Conservation (phyloP, 108 stramenopile genomes). For the Nitzschia sp. region DNA sequence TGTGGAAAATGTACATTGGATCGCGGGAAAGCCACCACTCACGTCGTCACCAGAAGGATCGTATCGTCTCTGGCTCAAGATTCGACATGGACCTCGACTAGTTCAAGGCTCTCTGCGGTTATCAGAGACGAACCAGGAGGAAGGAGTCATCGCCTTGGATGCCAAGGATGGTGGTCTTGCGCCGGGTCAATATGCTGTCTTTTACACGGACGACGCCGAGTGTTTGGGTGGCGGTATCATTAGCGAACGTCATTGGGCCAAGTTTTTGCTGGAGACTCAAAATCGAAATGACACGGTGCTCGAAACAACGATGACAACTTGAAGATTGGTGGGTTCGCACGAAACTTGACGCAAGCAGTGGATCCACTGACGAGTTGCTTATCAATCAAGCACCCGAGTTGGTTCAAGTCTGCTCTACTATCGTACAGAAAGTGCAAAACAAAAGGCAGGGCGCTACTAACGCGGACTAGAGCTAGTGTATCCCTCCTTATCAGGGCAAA, state of each 20-base stretch:
- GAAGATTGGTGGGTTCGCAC: too few species aligned
- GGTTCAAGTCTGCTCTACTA: too few species aligned
- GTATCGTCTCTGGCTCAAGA: slow-evolving; percentile 65
- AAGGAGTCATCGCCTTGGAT: slow-evolving; percentile 62
- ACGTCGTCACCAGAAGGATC: slow-evolving; percentile 8
- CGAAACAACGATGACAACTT: too few species aligned
- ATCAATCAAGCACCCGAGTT: too few species aligned
- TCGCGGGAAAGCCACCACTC: slow-evolving; percentile 58
- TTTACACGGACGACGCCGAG: slow-evolving; percentile 83
- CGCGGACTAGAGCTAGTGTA: too few species aligned
- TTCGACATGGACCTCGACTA: slow-evolving; percentile 90
- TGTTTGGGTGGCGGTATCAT: slow-evolving; percentile 92
- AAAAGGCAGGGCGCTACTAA: too few species aligned
- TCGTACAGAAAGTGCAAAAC: too few species aligned
- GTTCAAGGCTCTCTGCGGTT: slow-evolving; percentile 66
- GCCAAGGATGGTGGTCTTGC: slow-evolving; percentile 91
- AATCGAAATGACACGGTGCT: not conserved
- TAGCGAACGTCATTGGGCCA: slow-evolving; percentile 81
- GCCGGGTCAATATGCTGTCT: slow-evolving; percentile 94
- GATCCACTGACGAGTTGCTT: too few species aligned
- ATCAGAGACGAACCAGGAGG: slow-evolving; percentile 15
- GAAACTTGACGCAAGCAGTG: too few species aligned
- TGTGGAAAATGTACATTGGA: slow-evolving; percentile 90
- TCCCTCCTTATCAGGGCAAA: too few species aligned
- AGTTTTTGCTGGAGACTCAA: slow-evolving; percentile 46